Conservation (phyloP, 2,329 filamentous ascomycete species). For the Sphaerostilbella broomeana region DNA sequence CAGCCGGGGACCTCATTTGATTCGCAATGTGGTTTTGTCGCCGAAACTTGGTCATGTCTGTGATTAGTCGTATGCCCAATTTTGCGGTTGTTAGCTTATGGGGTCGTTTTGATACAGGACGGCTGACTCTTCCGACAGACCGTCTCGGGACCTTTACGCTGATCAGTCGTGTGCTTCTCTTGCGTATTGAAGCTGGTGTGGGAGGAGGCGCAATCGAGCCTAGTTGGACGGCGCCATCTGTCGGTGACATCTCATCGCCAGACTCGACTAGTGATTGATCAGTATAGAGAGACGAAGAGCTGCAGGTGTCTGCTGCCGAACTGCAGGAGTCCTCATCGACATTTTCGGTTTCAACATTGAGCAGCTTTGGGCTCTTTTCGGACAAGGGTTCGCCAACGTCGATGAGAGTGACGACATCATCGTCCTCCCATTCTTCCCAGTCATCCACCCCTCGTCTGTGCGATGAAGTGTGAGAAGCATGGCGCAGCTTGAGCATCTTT, state of each 20-base stretch:
- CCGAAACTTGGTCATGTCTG: slow-evolving; percentile 54
- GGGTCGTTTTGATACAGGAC: slow-evolving; percentile 52
- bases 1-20: slow-evolving; percentile 25
- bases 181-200: slow-evolving; percentile 14
- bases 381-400: slow-evolving; percentile 31
- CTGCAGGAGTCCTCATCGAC: slow-evolving; percentile 1
- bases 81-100: slow-evolving; percentile 55
- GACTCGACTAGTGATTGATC: slow-evolving; percentile 12
- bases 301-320: slow-evolving; percentile 5
- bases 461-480: slow-evolving; percentile 12
- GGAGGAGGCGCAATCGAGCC: slow-evolving; percentile 14
- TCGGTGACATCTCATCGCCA: slow-evolving; percentile 4
- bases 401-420: slow-evolving; percentile 36
- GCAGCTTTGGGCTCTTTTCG: slow-evolving; percentile 1
- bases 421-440: slow-evolving; percentile 51
- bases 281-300: slow-evolving; percentile 15
- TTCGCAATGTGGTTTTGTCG: slow-evolving; percentile 33
- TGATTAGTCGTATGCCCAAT: slow-evolving; percentile 62
- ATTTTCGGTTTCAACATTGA: not conserved
- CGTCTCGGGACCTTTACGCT: slow-evolving; percentile 26
- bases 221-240: slow-evolving; percentile 4
- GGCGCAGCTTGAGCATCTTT: too few species aligned
- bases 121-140: slow-evolving; percentile 35
- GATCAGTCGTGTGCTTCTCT: slow-evolving; percentile 12
- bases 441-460: slow-evolving; percentile 30